phyloP scores from a whole-genome alignment of 2,329 filamentous ascomycete genomes.

The Diaporthe vexans region DNA sequence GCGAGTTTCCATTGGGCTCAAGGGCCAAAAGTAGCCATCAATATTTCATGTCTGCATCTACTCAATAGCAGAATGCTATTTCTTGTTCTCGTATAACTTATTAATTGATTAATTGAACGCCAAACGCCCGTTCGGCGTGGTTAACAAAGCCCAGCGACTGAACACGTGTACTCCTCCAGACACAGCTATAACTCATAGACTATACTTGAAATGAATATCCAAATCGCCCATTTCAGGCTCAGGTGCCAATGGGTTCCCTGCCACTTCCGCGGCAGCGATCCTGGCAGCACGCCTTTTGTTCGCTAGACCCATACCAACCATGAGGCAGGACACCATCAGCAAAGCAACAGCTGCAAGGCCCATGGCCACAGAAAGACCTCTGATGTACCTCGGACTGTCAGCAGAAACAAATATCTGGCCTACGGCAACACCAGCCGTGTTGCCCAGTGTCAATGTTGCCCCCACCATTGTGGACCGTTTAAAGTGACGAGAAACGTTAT shows the following conservation, averaged over 20 bases:
- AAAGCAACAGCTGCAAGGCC: constrained; percentile 48
- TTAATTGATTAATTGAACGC: not conserved
- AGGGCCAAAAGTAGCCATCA: not conserved
- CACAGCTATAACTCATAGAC: constrained; percentile 12
- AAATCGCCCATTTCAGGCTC: constrained; percentile 48
- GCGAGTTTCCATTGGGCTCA: not conserved
- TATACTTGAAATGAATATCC: constrained; percentile 49
- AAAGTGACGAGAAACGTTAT: constrained; percentile 62
- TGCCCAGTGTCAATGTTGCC: constrained; percentile 61
- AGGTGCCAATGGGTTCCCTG: constrained; percentile 44
- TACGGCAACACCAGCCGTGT: constrained; percentile 62
- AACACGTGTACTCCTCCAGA: not conserved
- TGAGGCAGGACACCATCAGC: constrained; percentile 46
- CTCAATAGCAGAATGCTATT: not conserved
- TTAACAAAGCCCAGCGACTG: not conserved
- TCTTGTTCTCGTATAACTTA: not conserved
- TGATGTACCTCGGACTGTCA: constrained; percentile 49
- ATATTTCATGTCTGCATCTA: constrained; percentile 3
- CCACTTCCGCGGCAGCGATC: constrained; percentile 44
- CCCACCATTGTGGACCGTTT: constrained; percentile 62
- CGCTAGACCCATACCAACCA: constrained; percentile 47
- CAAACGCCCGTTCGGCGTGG: not conserved
- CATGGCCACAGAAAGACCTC: constrained; percentile 49
- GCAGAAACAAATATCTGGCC: constrained; percentile 58
- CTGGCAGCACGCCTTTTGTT: constrained; percentile 48